Base-by-base conservation (phyloP, 2,329 filamentous ascomycete genomes). In the Cladophialophora chaetospira region DNA sequence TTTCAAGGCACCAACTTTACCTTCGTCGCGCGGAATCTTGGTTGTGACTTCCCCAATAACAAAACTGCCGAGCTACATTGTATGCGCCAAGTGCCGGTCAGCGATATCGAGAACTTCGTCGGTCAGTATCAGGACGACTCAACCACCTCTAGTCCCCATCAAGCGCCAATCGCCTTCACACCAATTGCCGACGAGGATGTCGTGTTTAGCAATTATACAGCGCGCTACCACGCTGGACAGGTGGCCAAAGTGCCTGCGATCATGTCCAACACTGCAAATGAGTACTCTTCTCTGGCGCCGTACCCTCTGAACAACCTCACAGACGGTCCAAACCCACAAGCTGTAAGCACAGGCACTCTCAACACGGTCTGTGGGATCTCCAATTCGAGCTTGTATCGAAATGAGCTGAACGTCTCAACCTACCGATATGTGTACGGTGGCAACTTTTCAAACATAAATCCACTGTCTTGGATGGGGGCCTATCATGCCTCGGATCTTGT, bases 351-450 rank as follows among this genome's bases (percentile, higher is more conserved):
- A 36, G 46, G 46, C 5, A 49, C 46, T n/a, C 31, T 49, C 46
- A 49, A 49, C 21, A 49, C 46, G 6, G 46, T 49, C 31, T 38
- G 46, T 10, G 46, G 46, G 19, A 49, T 49, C 13, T 49, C 31
- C 2, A 53, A 53, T 19, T 36, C 50, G n/a, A 36, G 15, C 46
- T 54, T 43, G 5, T 38, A 45, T 11, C 36, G 48, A 11, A 46
- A 21, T 35, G 59, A 4, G 62, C 61, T 5, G 65, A 67, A 5
- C 72, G 58, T 67, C 0, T 65, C 68, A 2, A 74, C 74, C 1
- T 77, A 71, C 60, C 72, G 74, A 17, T 77, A 74, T 62, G 65
- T 70, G 43, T 75, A 74, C 58, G 68, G 68, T 2, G 75, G 74
- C 46, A 72, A 73, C 51, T 77, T 75, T 61, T 65, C 72, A 17